Base-by-base conservation (phyloP, 768 basidiomycete species). In the Lentinula raphanica region DNA sequence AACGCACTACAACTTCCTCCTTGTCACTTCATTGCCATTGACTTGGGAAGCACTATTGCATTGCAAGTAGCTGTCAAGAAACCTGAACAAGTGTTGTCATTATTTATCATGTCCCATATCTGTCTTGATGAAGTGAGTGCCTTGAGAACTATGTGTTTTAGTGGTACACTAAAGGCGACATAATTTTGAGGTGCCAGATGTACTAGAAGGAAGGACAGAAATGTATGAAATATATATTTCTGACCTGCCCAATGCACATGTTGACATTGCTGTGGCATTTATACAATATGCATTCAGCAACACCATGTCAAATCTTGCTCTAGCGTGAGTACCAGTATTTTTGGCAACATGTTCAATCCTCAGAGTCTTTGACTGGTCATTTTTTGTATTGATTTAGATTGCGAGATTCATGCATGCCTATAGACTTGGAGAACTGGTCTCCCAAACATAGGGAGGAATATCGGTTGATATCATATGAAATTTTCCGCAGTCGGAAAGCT, bases 381-480 rank as follows among this genome's bases (percentile, higher is more conserved):
- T n/a, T n/a, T n/a, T n/a, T n/a, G n/a, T n/a, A 27, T n/a, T 23
- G n/a, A n/a, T 19, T 2, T 7, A 57, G 44, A n/a, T 23, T 49
- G n/a, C 19, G n/a, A n/a, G 28, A 27, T 1, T n/a, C 15, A 6
- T 44, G 21, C 3, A 4, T 46, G 9, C 44, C n/a, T n/a, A 27
- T 57, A 4, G 13, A 28, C 19, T 25, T 32, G 0, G 59, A 51
- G 21, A 64, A 61, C 39, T 67, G 63, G 53, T 19, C 65, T 13
- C 42, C 45, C 28, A 17, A 25, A 49, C 56, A 23, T 45, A 58
- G 57, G 17, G 23, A 58, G 44, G 32, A 31, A 21, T 58, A 58
- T 29, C 54, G 40, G 19, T 49, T 58, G 63, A 58, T 58, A 13
- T 59, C 62, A 3, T 53, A 61, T 38, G 50, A 61, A 46, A 69